Percentiles rank a stretch among this genome's conserved stretches.
Evolutionary conservation across 352 stramenopile genomes (phyloP).

Genomic region (Lagenidium giganteum): DNA sequence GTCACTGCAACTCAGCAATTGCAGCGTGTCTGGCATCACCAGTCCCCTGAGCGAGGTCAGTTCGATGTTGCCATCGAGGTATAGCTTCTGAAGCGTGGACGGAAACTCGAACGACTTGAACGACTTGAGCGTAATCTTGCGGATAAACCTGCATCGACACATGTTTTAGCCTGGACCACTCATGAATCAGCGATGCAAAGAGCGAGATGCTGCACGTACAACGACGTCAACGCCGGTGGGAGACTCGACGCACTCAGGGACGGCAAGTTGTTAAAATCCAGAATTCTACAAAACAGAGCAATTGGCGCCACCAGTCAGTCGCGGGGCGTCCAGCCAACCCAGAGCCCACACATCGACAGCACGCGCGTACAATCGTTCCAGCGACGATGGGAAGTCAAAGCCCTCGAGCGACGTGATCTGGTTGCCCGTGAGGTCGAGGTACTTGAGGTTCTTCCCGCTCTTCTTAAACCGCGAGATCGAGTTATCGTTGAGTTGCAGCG

Average conservation of each 20-base stretch:
- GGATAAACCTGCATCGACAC: conserved; percentile 11
- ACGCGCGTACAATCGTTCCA: conserved; percentile 23
- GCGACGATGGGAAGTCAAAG: conserved; percentile 19
- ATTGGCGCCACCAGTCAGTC: too few relatives aligned
- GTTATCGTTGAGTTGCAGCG: conserved; percentile 19
- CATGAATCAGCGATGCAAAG: too few relatives aligned
- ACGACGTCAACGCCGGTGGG: conserved; percentile 1
- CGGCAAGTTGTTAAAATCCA: conserved; percentile 11
- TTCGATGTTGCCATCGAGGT: conserved; percentile 35
- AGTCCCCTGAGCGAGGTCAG: conserved; percentile 33
- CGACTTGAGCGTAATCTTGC: conserved; percentile 8
- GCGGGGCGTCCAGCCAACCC: too few relatives aligned
- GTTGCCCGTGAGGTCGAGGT: conserved; percentile 35
- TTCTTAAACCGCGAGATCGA: conserved; percentile 31
- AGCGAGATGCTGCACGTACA: conserved; percentile 8
- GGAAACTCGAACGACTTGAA: conserved; percentile 16
- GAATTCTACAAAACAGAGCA: background rate
- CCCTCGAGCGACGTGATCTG: conserved; percentile 17
- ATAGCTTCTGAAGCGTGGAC: conserved; percentile 12
- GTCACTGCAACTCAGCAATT: conserved; percentile 13
- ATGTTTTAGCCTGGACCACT: too few relatives aligned
- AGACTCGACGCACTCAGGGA: background rate
- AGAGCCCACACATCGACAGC: too few relatives aligned
- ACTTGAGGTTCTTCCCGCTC: conserved; percentile 22
- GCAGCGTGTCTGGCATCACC: conserved; percentile 35